These are phyloP conservation scores for Rubus idaeus DNA, from an alignment of 306 rosid species.

Conservation along the genomic window DNA sequence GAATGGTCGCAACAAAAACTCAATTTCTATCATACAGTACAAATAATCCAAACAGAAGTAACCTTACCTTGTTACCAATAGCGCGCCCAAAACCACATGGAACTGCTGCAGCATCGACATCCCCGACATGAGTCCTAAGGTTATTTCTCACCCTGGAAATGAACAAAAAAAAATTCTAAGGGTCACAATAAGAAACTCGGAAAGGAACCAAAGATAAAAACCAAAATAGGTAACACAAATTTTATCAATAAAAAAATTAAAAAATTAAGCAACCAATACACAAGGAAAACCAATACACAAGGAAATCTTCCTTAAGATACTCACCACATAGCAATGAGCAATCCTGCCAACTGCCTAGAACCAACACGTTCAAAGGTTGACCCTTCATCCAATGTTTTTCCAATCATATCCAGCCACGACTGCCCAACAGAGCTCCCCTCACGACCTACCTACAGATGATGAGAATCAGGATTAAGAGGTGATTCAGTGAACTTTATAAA, in stretches of 20 bases:
- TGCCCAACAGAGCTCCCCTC: constrained; percentile 98
- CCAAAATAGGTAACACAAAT: constrained; percentile 9
- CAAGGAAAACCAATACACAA: constrained; percentile 1
- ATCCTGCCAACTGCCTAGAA: constrained; percentile 98
- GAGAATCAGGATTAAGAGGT: constrained; percentile 20
- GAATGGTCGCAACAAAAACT: constrained; percentile 4
- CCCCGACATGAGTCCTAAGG: constrained; percentile 77
- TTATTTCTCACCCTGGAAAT: constrained; percentile 69
- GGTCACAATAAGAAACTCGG: constrained; percentile 26
- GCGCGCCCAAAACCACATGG: constrained; percentile 99
- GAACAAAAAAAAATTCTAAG: constrained; percentile 23
- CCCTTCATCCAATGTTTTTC: constrained; percentile 84
- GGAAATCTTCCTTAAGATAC: constrained; percentile 30
- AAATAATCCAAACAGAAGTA: constrained; percentile 24
- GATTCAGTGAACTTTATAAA: not conserved
- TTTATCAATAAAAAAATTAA: constrained; percentile 8
- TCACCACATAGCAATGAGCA: constrained; percentile 91
- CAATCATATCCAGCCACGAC: constrained; percentile 99
- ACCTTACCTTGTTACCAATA: constrained; percentile 89
- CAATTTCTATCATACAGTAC: not conserved
- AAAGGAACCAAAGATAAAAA: constrained; percentile 17
- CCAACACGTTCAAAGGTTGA: constrained; percentile 89
- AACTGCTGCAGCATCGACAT: constrained; percentile 97
- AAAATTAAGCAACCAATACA: constrained; percentile 5
- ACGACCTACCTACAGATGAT: constrained; percentile 76